Evolutionary conservation across 257 asterid species (phyloP).

Genomic region (Capsicum baccatum): DNA sequence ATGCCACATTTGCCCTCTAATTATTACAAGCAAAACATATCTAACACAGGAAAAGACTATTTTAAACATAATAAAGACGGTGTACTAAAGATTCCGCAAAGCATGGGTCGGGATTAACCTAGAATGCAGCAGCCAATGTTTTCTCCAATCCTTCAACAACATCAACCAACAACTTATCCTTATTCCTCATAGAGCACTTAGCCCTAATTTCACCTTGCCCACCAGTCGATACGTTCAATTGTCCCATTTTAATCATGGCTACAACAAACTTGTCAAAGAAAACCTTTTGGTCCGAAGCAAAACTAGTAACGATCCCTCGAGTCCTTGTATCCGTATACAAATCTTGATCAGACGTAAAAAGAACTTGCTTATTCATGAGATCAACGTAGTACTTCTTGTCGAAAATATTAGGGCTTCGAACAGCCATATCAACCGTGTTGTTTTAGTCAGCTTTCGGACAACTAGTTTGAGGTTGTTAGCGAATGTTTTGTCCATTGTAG

Average conservation of each 20-base stretch:
- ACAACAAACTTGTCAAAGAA: conserved; percentile 22
- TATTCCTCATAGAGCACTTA: conserved; percentile 14
- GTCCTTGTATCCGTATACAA: conserved; percentile 22
- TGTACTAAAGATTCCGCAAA: no score
- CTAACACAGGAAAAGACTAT: background rate
- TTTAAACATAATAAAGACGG: background rate
- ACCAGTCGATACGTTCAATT: conserved; percentile 20
- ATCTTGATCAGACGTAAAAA: conserved; percentile 27
- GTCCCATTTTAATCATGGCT: conserved; percentile 31
- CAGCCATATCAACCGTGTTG: background rate
- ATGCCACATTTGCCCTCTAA: background rate
- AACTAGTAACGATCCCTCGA: conserved; percentile 2
- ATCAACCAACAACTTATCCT: conserved; percentile 2
- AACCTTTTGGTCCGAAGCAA: background rate
- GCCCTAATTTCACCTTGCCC: conserved; percentile 29
- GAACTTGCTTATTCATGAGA: conserved; percentile 16
- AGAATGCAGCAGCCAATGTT: background rate
- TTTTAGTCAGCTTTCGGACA: background rate
- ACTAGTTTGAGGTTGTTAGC: conserved; percentile 4
- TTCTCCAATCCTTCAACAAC: conserved; percentile 17
- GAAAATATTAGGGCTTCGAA: background rate
- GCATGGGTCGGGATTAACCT: background rate
- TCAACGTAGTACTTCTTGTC: conserved; percentile 28
- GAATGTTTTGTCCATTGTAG: conserved; percentile 23
- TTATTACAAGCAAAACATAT: background rate